Evolutionary conservation across 805 yeast genomes (phyloP), one percentile per base, ranked within the genome.

Genomic region (Cyberlindnera amylophila): DNA sequence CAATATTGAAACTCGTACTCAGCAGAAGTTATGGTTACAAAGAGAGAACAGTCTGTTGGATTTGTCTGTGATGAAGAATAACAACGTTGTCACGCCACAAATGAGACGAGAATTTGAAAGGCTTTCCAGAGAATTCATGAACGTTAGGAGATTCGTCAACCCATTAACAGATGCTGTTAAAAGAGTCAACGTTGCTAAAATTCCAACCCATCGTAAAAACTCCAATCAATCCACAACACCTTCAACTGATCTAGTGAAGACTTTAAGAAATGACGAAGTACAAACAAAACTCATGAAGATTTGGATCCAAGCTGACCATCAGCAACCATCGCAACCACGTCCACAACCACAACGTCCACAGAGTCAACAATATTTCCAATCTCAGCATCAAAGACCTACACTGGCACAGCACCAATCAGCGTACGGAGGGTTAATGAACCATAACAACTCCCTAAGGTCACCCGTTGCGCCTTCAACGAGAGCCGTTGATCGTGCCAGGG

Each of bases 1-100:
- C 1, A 66, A 66, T 39, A 59, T 66, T 23, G 86, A 81, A 46
- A 79, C 86, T 1, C 71, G 96, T 64, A 86, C 95, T 0, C 96
- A 87, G 57, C 93, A 85, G 57, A 75, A 81, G 48, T 70, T 88
- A 39, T 86, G 95, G 95, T 66, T 87, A 27, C 95, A 85, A 59
- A 69, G 91, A 50, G 91, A 85, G 51, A 82, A 77, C 53, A 79
- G 86, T 3, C 65, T 83, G 32, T 66, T 82, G 64, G 90, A 82
- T 57, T 62, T 81, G 7, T 44, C 57, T 1, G 34, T 42, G 34
- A 27, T 44, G 23, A 52, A 49, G 32, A 41, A 41, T 26, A 21
- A 46, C 7, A 47, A 43, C 31, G 38, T 34, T 4, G 39, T 35
- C 11, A 74, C 64, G 38, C 66, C 81, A 16, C 82, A 77, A 47